Evolutionary conservation across 129 eudicot species (phyloP), one percentile per base, ranked within the genome.

Genomic region (Chrysanthemum lavandulifolium): DNA sequence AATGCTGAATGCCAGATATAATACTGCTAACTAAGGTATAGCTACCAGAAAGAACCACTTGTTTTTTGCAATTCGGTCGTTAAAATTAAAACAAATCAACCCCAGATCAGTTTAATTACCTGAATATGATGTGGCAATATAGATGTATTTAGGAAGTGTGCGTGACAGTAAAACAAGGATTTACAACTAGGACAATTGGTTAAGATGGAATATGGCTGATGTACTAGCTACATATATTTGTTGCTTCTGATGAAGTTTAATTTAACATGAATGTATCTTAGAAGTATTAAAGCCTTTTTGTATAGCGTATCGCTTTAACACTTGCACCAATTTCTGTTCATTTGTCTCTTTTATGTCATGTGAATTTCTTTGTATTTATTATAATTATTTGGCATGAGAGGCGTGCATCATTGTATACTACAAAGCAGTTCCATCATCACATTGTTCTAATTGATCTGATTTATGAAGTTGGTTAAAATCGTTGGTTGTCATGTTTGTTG

Each of bases 361-460:
- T 69, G 50, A 52, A 40, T 40, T 69, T 67, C 31, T 53, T 55
- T 18, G 16, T 40, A 12, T 18, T 15, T 16, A 5, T 36, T 71
- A 8, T 56, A 71, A 18, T 55, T 56, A 54, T 10, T 36, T 57
- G 23, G n/a, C 75, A 71, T 12, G 75, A 15, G 55, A 40, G 13
- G 10, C 23, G 3, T 57, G 75, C 67, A 33, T 57, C 23, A 58
- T 19, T 52, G 55, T 19, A 69, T 56, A 12, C 65, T 0, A 21
- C 16, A 21, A 54, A 71, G 40, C 11, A 40, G 23, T 21, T 57
- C 33, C 23, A 71, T 16, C 27, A 50, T 49, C 57, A 23, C 29
- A 73, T 18, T 49, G 2, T 73, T 49, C 61, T 49, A 40, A 6
- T 50, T 62, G 61, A 50, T 21, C 49, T 47, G 15, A 25, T 15